Base-by-base conservation (phyloP, 2,329 filamentous ascomycete genomes). In the Paecilomyces sp. region DNA sequence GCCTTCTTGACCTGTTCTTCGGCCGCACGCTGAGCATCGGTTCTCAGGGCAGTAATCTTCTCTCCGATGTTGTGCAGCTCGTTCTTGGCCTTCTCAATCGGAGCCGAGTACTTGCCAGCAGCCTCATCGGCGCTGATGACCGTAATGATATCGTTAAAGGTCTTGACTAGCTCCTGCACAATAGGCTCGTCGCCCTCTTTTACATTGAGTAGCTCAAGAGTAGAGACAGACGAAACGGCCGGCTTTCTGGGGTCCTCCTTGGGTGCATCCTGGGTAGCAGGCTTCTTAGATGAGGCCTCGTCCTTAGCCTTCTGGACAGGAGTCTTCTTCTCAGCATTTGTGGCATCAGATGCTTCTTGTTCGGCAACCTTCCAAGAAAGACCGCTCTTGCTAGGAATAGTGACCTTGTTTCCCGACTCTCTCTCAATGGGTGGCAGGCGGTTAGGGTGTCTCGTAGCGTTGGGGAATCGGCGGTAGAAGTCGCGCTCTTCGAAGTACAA, bases 401-500 rank as follows among this genome's bases (percentile, higher is more conserved):
- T 92, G 67, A 97, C 85, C 70, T 89, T 86, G 71, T 86, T 84
- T 68, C 89, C 87, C 53, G 83, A 80, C 59, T 87, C 77, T 74
- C 63, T 68, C 33, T 71, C 70, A 30, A 61, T 57, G 25, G 65
- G 57, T 22, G 64, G 61, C 50, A 73, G 67, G 55, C 75, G 65
- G 76, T 79, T 70, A 76, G 79, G 66, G 78, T 84, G 68, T 59
- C 73, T 74, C 58, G 76, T 72, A 50, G 82, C 80, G 64, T 78
- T 78, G 8, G 85, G 86, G 80, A 96, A 97, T 60, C 90, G 87
- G 77, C 89, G 92, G 72, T 89, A 86, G 80, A 96, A 97, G 70
- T 97, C 92, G 66, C 89, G 85, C 79, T 99, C 94, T 77, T 99
- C 94, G 57, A 99, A 88, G 79, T 96, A 97, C 28, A 96, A 85